phyloP scores from a whole-genome alignment of 768 basidiomycete genomes.

The Mycena vulgaris region DNA sequence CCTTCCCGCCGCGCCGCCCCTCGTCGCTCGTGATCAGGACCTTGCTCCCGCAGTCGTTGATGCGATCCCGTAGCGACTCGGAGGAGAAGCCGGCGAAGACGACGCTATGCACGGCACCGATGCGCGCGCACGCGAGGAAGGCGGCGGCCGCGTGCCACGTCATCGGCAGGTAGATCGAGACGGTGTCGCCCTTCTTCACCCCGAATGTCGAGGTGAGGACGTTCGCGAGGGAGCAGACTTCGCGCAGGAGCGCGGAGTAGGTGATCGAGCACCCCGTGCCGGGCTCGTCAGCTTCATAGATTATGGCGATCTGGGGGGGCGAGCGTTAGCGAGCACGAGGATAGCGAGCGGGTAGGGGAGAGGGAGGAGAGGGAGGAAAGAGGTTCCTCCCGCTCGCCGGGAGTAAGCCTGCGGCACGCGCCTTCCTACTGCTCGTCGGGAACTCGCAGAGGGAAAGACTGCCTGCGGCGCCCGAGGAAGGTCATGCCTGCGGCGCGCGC shows the following conservation, averaged over 20 bases:
- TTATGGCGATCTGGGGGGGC: slow-evolving; percentile 85
- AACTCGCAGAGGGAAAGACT: too few relatives aligned
- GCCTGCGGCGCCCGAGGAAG: too few relatives aligned
- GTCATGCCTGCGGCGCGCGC: too few relatives aligned
- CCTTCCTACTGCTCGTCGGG: too few relatives aligned
- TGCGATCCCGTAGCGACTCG: slow-evolving; percentile 93
- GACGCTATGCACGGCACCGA: slow-evolving; percentile 97
- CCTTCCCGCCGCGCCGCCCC: slow-evolving; percentile 93
- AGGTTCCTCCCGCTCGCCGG: too few relatives aligned
- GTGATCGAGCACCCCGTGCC: slow-evolving; percentile 82
- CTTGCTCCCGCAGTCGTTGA: slow-evolving; percentile 88
- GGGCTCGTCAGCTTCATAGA: slow-evolving; percentile 98
- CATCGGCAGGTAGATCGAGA: slow-evolving; percentile 95
- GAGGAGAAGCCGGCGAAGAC: slow-evolving; percentile 98
- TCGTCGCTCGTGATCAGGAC: slow-evolving; percentile 98
- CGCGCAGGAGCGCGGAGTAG: slow-evolving; percentile 89
- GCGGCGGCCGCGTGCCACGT: slow-evolving; percentile 96
- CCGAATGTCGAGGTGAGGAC: slow-evolving; percentile 87
- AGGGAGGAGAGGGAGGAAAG: too few relatives aligned
- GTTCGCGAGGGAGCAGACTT: slow-evolving; percentile 92
- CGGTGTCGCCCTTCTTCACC: slow-evolving; percentile 95
- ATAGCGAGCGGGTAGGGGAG: too few relatives aligned
- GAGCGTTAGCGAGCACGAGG: too few relatives aligned
- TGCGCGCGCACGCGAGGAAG: slow-evolving; percentile 97
- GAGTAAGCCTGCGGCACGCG: too few relatives aligned